Evolutionary conservation across 148 eudicot genomes (phyloP), one percentile per base, ranked within the genome.

Genomic region (Vaccinium corymbosum): DNA sequence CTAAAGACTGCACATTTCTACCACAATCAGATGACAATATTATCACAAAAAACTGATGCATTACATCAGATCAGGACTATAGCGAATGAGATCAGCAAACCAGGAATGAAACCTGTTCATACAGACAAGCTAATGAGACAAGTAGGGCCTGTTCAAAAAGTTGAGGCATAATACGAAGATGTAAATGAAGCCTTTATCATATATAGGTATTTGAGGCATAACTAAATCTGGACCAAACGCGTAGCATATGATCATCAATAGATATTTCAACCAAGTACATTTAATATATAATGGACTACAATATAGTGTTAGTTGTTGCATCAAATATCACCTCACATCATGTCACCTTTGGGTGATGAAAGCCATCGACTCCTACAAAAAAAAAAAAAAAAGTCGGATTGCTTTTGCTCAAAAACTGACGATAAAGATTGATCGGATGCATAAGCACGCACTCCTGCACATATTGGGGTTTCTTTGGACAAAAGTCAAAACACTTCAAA

Each of bases 1-100:
- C 98, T 29, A 97, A 90, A 48, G 99, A 92, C 99, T 97, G 97
- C 93, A 85, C 83, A 76, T 14, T 70, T 49, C 56, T 29, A 49
- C 70, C 51, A 46, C 57, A 61, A 42, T 78, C 78, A 78, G 75
- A 72, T 16, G 48, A 50, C 25, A 84, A 50, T 79, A 27, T n/a
- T 7, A 15, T 81, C 56, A 46, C 61, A 81, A 46, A 68, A 0
- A 25, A 83, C 7, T 76, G 55, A 51, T 7, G 73, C 17, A 52
- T n/a, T 35, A 35, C 38, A 35, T 35, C 38, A 35, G 38, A 35
- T 35, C 38, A 35, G 38, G 38, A 35, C 38, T 35, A 35, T 35
- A 35, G 38, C 38, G 38, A 35, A 35, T 35, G 38, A 35, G 38
- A 35, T 35, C 38, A 59, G 56, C 15, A 82, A 50, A 51, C 61